Evolutionary conservation across 768 basidiomycete genomes (phyloP).

Genomic region (Xerocomellus amylosporus): DNA sequence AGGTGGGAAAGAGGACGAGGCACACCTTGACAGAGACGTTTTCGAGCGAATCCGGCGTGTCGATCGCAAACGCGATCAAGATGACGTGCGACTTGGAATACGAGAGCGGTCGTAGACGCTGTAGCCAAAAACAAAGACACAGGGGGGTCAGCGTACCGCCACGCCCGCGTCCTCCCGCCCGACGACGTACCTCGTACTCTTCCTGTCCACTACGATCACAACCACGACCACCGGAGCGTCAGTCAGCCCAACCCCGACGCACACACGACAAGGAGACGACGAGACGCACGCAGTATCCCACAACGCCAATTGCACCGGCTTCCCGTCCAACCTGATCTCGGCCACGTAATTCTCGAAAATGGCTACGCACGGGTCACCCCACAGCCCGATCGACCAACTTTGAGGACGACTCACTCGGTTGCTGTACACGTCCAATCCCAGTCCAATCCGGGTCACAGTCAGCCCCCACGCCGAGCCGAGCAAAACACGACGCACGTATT

Average conservation of each 20-base stretch:
- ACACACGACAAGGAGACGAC: constrained; percentile 31
- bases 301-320: constrained; percentile 92
- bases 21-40: constrained; percentile 90
- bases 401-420: constrained; percentile 41
- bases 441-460: not conserved
- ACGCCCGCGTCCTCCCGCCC: not conserved
- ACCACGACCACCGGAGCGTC: no score
- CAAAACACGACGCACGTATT: constrained; percentile 70
- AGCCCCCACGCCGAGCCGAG: not conserved
- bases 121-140: no score
- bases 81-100: constrained; percentile 99
- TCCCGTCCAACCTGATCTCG: constrained; percentile 95
- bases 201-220: constrained; percentile 77
- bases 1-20: no score
- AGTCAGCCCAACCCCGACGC: not conserved
- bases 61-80: constrained; percentile 94
- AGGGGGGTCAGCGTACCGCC: no score
- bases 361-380: constrained; percentile 38
- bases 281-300: constrained; percentile 97
- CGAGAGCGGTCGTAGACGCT: constrained; percentile 93
- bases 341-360: constrained; percentile 99
- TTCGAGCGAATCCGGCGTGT: constrained; percentile 94
- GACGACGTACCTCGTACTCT: constrained; percentile 79
- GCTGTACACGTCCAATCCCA: constrained; percentile 30
- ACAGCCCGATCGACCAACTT: no score